phyloP scores from a whole-genome alignment of 2,329 filamentous ascomycete species.

The Alternaria angustiovoidea region DNA sequence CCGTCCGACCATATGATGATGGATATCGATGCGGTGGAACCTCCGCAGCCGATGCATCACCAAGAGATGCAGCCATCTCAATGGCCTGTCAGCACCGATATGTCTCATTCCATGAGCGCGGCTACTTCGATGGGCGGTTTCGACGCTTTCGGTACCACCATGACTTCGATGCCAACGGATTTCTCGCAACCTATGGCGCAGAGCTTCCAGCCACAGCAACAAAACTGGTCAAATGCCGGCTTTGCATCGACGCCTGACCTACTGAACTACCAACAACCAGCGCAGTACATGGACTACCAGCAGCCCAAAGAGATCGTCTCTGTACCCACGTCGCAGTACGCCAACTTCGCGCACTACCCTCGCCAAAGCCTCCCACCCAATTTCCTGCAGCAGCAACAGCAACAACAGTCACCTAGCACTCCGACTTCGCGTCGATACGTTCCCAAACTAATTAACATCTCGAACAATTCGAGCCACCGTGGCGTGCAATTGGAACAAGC shows the following conservation, averaged over 20 bases:
- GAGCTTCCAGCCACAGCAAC: conserved; percentile 39
- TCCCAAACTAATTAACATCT: conserved; percentile 48
- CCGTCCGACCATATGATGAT: conserved; percentile 45
- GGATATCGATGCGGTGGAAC: conserved; percentile 48
- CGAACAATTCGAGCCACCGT: conserved; percentile 37
- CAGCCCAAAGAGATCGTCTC: conserved; percentile 42
- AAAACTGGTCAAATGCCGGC: conserved; percentile 45
- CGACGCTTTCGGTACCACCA: conserved; percentile 37
- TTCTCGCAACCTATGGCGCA: conserved; percentile 46
- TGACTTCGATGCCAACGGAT: conserved; percentile 42
- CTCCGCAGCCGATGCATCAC: conserved; percentile 41
- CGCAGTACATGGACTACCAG: conserved; percentile 42
- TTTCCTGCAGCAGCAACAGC: conserved; percentile 33
- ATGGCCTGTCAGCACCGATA: conserved; percentile 47
- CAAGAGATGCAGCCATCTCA: conserved; percentile 39
- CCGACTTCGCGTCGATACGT: conserved; percentile 41
- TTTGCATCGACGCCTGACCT: conserved; percentile 47
- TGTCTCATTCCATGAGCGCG: conserved; percentile 41
- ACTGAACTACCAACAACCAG: conserved; percentile 43
- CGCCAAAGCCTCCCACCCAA: conserved; percentile 48
- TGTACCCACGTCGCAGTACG: conserved; percentile 46
- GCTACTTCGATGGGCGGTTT: conserved; percentile 42
- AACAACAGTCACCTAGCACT: conserved; percentile 12
- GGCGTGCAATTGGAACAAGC: conserved; percentile 40
- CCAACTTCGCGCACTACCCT: conserved; percentile 45